Percentiles rank a stretch among this genome's conserved stretches.
Conservation (phyloP, 2,329 filamentous ascomycete species). For the Cephalotrichum gorgonifer region DNA sequence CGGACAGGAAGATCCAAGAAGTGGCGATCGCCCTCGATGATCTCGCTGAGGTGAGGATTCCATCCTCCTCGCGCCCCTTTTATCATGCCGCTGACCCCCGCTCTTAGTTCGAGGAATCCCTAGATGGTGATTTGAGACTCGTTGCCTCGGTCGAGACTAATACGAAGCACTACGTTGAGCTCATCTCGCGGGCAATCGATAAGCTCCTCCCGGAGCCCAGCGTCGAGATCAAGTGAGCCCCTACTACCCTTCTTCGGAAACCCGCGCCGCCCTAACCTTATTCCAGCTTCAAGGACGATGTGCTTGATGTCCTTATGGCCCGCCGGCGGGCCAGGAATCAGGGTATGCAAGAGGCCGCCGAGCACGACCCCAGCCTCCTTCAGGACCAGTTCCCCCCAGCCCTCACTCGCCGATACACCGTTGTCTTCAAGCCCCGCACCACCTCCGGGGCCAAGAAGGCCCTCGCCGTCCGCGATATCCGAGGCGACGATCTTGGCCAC, state of each 20-base stretch:
- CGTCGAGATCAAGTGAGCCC: constrained; percentile 61
- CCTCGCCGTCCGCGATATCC: constrained; percentile 85
- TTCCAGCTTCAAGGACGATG: constrained; percentile 88
- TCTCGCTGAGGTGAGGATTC: constrained; percentile 52
- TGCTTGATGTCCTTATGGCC: constrained; percentile 92
- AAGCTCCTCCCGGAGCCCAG: constrained; percentile 71
- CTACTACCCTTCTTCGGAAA: background rate
- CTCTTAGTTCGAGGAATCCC: constrained; percentile 61
- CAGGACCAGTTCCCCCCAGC: constrained; percentile 82
- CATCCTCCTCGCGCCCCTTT: background rate
- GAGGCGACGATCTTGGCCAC: constrained; percentile 83
- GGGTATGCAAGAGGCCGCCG: constrained; percentile 56
- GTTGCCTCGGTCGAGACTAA: constrained; percentile 82
- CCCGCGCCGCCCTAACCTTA: background rate
- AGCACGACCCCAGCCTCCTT: constrained; percentile 53
- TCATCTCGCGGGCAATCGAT: constrained; percentile 82
- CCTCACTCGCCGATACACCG: constrained; percentile 84
- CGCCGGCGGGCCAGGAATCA: constrained; percentile 82
- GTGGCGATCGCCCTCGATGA: constrained; percentile 87
- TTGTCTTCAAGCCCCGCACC: constrained; percentile 91
- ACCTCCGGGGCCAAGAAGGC: constrained; percentile 51
- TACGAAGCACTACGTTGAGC: constrained; percentile 89
- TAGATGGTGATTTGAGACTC: constrained; percentile 59
- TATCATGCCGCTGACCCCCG: constrained; percentile 10
- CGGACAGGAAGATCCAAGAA: constrained; percentile 68